phyloP scores from a whole-genome alignment of 345 rosid genomes.

The Linum usitatissimum region DNA sequence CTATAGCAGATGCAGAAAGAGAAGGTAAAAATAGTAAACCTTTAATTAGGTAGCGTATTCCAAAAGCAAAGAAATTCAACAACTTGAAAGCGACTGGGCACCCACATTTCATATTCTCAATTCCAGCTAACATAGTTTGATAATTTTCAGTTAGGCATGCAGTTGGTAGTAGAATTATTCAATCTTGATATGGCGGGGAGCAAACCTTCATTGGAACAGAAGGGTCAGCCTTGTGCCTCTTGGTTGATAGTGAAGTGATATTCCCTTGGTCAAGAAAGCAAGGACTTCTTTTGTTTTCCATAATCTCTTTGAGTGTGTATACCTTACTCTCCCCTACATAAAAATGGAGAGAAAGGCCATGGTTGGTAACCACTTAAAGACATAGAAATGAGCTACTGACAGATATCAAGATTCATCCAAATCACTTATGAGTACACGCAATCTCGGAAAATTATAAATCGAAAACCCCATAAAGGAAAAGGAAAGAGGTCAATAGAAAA shows the following conservation, averaged over 20 bases:
- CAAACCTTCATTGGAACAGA: slow-evolving; percentile 66
- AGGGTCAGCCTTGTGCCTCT: slow-evolving; percentile 66
- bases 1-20: slow-evolving; percentile 28
- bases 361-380: slow-evolving; percentile 7
- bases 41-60: too few species aligned
- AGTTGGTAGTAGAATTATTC: too few species aligned
- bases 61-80: not conserved
- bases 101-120: not conserved
- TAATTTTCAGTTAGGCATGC: too few species aligned
- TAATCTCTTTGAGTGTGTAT: slow-evolving; percentile 31
- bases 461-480: too few species aligned
- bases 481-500: too few species aligned
- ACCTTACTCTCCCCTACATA: slow-evolving; percentile 29
- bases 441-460: too few species aligned
- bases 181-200: not conserved
- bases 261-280: slow-evolving; percentile 53
- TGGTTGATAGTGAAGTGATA: slow-evolving; percentile 43
- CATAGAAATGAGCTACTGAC: not conserved
- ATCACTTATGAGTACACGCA: too few species aligned
- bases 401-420: not conserved
- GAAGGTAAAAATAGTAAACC: not conserved
- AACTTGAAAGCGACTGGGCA: not conserved
- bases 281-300: slow-evolving; percentile 67
- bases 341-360: slow-evolving; percentile 12
- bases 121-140: too few species aligned